phyloP scores from a whole-genome alignment of 2,329 filamentous ascomycete species.

The Verticillium klebahnii region DNA sequence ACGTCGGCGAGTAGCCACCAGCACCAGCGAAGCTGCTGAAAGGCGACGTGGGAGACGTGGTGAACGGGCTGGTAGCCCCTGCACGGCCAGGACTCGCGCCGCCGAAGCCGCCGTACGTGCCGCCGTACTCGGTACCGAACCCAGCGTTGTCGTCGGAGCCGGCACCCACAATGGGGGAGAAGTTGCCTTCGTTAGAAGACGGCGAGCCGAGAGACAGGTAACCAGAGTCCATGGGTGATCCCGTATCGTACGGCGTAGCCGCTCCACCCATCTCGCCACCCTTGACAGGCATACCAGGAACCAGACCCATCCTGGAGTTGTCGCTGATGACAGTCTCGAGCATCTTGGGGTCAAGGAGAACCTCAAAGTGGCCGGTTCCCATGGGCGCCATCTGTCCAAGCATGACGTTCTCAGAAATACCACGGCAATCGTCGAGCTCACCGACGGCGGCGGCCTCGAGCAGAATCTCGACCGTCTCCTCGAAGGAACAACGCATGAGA shows the following conservation, averaged over 20 bases:
- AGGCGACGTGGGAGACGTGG: slow-evolving; percentile 62
- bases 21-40: slow-evolving; percentile 43
- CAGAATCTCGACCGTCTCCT: slow-evolving; percentile 97
- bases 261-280: slow-evolving; percentile 73
- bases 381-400: slow-evolving; percentile 95
- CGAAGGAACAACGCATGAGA: slow-evolving; percentile 98
- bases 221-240: slow-evolving; percentile 73
- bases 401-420: slow-evolving; percentile 98
- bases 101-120: slow-evolving; percentile 43
- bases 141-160: slow-evolving; percentile 64
- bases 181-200: slow-evolving; percentile 48
- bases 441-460: slow-evolving; percentile 92
- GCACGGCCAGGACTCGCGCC: slow-evolving; percentile 51
- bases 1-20: slow-evolving; percentile 70
- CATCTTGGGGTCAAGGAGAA: slow-evolving; percentile 91
- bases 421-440: slow-evolving; percentile 94
- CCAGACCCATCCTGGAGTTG: slow-evolving; percentile 79
- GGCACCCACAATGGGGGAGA: slow-evolving; percentile 72
- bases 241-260: slow-evolving; percentile 89
- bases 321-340: slow-evolving; percentile 91
- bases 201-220: slow-evolving; percentile 61
- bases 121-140: slow-evolving; percentile 58
- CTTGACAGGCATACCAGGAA: slow-evolving; percentile 74
- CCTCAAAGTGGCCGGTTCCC: slow-evolving; percentile 93
- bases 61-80: slow-evolving; percentile 71